Conservation (phyloP, 106 monocot genomes). For the Dendrobium catenatum region DNA sequence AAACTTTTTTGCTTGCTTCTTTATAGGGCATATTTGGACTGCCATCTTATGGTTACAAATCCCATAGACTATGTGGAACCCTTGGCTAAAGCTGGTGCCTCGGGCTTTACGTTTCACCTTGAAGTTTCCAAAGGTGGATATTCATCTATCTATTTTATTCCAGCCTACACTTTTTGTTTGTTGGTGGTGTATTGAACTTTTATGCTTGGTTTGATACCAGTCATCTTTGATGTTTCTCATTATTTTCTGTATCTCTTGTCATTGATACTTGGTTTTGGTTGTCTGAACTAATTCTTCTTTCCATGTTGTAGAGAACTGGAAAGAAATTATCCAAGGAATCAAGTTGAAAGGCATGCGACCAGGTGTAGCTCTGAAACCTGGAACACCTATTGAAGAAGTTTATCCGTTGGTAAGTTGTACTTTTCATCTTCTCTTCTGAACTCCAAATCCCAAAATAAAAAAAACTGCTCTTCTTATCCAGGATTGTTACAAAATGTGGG, state of each 20-base stretch:
- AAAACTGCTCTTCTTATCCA: background rate
- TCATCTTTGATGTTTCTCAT: background rate
- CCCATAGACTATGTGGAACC: constrained; percentile 87
- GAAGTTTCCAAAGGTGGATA: constrained; percentile 76
- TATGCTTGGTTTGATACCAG: background rate
- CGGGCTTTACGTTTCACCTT: constrained; percentile 98
- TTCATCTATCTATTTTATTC: background rate
- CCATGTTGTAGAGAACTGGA: constrained; percentile 64
- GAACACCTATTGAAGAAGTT: constrained; percentile 85
- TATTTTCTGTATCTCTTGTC: background rate
- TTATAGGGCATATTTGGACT: constrained; percentile 88
- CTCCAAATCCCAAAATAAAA: background rate
- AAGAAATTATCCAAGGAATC: constrained; percentile 65
- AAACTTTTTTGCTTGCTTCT: constrained; percentile 10
- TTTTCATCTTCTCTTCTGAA: background rate
- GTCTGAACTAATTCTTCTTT: background rate
- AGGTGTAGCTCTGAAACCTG: constrained; percentile 91
- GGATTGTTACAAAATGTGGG: background rate
- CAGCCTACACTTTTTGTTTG: background rate
- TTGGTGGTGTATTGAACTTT: background rate
- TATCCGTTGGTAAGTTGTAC: constrained; percentile 62
- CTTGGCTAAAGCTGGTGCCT: constrained; percentile 92
- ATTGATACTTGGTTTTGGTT: background rate
- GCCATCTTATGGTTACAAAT: constrained; percentile 99
- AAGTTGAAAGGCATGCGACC: constrained; percentile 78